Evolutionary conservation across 768 basidiomycete species (phyloP), one percentile per base, ranked within the genome.

Genomic region (Rhodosporidiobolus odoratus): DNA sequence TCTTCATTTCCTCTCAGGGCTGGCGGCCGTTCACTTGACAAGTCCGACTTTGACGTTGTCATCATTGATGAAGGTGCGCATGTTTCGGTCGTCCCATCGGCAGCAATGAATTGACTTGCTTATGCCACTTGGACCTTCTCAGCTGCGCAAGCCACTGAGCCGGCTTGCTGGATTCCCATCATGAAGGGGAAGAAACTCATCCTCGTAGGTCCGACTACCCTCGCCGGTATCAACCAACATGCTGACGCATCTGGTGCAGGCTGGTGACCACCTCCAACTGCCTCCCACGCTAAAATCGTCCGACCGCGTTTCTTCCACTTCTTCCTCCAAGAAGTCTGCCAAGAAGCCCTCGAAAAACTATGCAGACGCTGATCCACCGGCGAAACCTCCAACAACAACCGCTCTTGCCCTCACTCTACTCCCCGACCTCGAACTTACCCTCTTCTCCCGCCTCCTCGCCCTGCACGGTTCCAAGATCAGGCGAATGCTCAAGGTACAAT

Each of bases 101-200:
- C 19, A 25, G 15, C 75, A 50, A 35, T 8, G 9, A 8, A 40
- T 43, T 57, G 32, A 56, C 23, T 4, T 47, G 9, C 25, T 21
- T 38, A 15, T n/a, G n/a, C n/a, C 38, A 4, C 50, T 17, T 34
- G n/a, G 12, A 6, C 19, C 30, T 23, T 71, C 66, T 21, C 48
- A 68, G 96, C 96, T 0, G 97, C 96, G 0, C 96, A 98, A 79
- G 95, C 94, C 6, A 77, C 96, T 21, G 95, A 99, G 81, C 92
- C 93, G 32, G 93, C 89, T 8, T 97, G 93, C 80, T 97, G 95
- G 93, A 86, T 98, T 40, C 94, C 96, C 1, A 89, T 97, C 65
- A 86, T 94, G 80, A 95, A 94, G 47, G 89, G 87, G 1, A 89
- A 87, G 81, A 95, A 92, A 78, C 72, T 78, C 32, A 76, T 78